Percentiles rank a stretch among this genome's conserved stretches.
Evolutionary conservation across 2,329 filamentous ascomycete species (phyloP).

Genomic region (Graphilbum fragrans): DNA sequence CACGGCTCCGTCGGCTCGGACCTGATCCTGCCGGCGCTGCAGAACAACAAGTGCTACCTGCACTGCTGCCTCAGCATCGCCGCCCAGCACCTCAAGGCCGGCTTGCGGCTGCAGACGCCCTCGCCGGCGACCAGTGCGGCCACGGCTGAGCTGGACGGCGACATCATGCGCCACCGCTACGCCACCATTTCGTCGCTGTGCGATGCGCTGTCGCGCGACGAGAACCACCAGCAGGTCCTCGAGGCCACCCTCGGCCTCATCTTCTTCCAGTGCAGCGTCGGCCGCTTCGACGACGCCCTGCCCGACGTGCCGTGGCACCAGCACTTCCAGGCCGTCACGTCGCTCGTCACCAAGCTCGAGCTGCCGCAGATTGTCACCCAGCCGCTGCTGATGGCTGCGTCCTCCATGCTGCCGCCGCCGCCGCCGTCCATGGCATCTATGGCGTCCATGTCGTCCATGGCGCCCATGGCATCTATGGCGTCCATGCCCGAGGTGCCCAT

Average conservation of each 20-base stretch:
- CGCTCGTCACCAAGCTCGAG: slow-evolving; percentile 73
- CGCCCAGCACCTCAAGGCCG: slow-evolving; percentile 82
- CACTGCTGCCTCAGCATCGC: slow-evolving; percentile 93
- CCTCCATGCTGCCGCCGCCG: slow-evolving; percentile 14
- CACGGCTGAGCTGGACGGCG: slow-evolving; percentile 67
- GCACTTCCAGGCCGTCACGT: slow-evolving; percentile 86
- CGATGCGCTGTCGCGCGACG: slow-evolving; percentile 66
- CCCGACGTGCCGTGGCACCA: slow-evolving; percentile 94
- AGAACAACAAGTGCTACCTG: slow-evolving; percentile 84
- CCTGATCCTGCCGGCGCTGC: slow-evolving; percentile 75
- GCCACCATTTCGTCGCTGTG: slow-evolving; percentile 79
- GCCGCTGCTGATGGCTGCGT: slow-evolving; percentile 26
- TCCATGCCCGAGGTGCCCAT: background rate
- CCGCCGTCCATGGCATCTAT: background rate
- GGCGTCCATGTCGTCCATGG: background rate
- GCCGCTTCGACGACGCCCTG: slow-evolving; percentile 69
- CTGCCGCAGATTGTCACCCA: slow-evolving; percentile 52
- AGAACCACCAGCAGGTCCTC: slow-evolving; percentile 75
- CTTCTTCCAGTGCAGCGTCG: slow-evolving; percentile 89
- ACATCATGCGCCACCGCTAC: slow-evolving; percentile 87
- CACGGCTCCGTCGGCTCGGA: slow-evolving; percentile 71
- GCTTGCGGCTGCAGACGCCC: slow-evolving; percentile 33
- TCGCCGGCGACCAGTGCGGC: slow-evolving; percentile 21
- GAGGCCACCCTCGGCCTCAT: slow-evolving; percentile 92
- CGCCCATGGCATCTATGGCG: background rate